These are phyloP conservation scores for Lachancea waltii DNA, from an alignment of 805 yeast species.

Conservation along the genomic window DNA sequence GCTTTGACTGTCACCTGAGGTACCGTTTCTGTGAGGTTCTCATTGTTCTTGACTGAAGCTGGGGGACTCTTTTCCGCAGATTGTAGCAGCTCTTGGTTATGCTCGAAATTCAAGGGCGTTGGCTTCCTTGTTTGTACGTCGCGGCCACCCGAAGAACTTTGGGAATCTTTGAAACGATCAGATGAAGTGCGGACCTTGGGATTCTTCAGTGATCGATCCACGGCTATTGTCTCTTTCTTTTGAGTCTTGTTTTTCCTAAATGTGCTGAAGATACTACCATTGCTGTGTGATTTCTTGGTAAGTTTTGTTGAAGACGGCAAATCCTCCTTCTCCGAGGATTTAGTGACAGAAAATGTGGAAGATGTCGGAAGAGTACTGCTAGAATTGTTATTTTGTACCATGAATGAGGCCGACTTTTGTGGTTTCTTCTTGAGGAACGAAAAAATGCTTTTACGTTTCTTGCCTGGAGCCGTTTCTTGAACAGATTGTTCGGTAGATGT, in stretches of 20 bases:
- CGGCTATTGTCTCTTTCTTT: background rate
- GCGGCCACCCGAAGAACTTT: constrained; percentile 1
- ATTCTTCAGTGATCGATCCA: constrained; percentile 1
- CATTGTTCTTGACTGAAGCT: background rate
- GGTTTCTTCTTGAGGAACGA: constrained; percentile 27
- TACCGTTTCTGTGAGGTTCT: background rate
- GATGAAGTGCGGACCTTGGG: constrained; percentile 4
- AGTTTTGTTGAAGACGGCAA: constrained; percentile 17
- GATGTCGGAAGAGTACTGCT: constrained; percentile 14
- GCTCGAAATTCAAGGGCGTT: constrained; percentile 26
- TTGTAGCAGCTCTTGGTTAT: background rate
- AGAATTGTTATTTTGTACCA: background rate
- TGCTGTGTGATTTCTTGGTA: constrained; percentile 26
- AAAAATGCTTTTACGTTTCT: constrained; percentile 24
- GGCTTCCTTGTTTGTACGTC: constrained; percentile 20
- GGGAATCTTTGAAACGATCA: background rate
- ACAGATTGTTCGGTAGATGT: background rate
- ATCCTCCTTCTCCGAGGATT: constrained; percentile 10
- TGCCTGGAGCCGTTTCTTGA: constrained; percentile 2
- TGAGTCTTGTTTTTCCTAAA: constrained; percentile 19
- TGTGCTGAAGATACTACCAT: constrained; percentile 25
- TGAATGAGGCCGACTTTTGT: constrained; percentile 7
- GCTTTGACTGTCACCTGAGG: background rate
- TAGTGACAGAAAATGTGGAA: constrained; percentile 11
- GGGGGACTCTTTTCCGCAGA: constrained; percentile 3